These are phyloP conservation scores for Jimgerdemannia lactiflua DNA, from an alignment of 192 early-diverging fungal genomes.

Conservation along the genomic window DNA sequence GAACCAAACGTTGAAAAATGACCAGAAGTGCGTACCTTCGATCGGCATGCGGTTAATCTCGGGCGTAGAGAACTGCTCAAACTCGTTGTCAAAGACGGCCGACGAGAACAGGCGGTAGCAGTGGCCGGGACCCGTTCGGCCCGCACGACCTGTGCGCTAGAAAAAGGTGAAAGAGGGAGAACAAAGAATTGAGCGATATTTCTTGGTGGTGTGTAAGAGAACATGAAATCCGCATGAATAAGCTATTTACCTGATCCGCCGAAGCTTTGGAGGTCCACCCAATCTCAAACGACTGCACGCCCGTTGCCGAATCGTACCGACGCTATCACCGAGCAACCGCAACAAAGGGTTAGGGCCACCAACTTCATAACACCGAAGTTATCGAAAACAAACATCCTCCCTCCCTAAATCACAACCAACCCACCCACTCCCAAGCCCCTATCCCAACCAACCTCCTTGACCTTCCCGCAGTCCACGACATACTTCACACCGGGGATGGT, in stretches of 20 bases:
- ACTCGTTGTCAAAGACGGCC: constrained; percentile 91
- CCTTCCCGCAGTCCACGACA: constrained; percentile 94
- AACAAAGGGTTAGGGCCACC: not conserved
- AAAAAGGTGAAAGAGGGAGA: not conserved
- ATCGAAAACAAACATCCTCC: too few species aligned
- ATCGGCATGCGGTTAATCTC: constrained; percentile 96
- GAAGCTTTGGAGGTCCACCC: constrained; percentile 94
- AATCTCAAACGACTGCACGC: constrained; percentile 87
- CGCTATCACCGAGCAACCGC: constrained; percentile 30
- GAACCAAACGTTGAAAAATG: too few species aligned
- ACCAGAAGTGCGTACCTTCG: constrained; percentile 47
- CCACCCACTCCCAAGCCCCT: not conserved
- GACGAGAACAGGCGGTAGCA: constrained; percentile 95
- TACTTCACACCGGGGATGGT: constrained; percentile 96
- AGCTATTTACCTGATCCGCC: constrained; percentile 64
- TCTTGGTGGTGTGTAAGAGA: not conserved
- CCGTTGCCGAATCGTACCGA: constrained; percentile 78
- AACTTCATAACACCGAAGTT: not conserved
- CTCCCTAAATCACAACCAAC: too few species aligned
- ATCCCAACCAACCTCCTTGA: constrained; percentile 59
- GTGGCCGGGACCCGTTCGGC: constrained; percentile 93
- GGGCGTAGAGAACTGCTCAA: constrained; percentile 79
- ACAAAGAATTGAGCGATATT: not conserved
- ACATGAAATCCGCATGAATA: not conserved
- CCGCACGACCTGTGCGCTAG: constrained; percentile 90